Evolutionary conservation across 345 rosid species (phyloP), one percentile per base, ranked within the genome.

Genomic region (Physaria fendleri): DNA sequence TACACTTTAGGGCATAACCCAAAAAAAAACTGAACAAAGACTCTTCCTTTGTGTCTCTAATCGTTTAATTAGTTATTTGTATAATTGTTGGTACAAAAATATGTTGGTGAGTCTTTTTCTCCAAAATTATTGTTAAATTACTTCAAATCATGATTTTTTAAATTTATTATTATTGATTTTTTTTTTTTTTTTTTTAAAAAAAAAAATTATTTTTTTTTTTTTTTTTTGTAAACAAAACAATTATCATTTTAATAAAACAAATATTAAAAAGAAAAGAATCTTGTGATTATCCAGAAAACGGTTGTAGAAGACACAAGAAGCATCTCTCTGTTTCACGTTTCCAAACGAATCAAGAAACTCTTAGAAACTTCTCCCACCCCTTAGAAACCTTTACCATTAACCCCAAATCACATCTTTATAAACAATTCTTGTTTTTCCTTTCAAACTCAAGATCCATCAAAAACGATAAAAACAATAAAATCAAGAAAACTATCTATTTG

Each of bases 351-450:
- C 75, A 2, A 63, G 84, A 79, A 80, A 73, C 68, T 74, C 57
- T 58, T 59, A 29, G 86, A 78, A 59, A 12, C 81, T 82, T 85
- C 90, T 71, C 23, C 50, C 13, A 50, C 34, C 10, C 46, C 40
- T 77, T 61, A 22, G 25, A 59, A 22, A 53, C 33, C 33, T 24
- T 6, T 30, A 13, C 56, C 9, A 14, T 53, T 11, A 69, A 47
- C 11, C 22, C 13, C 11, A 25, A 25, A 15, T 5, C 0, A n/a
- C 13, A 14, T 51, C 64, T 71, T 66, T 66, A 60, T 66, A 72
- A 57, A 18, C 42, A 57, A 15, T 13, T 22, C 29, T 29, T 66
- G 38, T 16, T 30, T 48, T 16, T 66, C 48, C 44, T 16, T 12
- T 5, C 27, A 33, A 57, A 49, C 65, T 13, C 35, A 15, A 0